Conservation (phyloP, 2,329 filamentous ascomycete genomes). For the Penicillium rolfsii region DNA sequence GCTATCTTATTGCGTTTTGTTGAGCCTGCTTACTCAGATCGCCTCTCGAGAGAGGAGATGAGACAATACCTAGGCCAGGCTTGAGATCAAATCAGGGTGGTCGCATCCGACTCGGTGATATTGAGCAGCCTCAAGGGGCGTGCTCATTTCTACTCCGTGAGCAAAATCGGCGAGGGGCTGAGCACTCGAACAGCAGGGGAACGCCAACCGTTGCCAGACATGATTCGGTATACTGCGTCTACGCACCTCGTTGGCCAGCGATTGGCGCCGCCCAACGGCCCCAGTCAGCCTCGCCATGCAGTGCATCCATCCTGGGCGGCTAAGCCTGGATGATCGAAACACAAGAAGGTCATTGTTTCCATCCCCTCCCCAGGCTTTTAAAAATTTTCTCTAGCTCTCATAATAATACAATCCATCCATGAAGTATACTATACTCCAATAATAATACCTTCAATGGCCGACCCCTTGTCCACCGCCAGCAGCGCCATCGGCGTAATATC, state of each 20-base stretch:
- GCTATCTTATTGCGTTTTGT: neutral
- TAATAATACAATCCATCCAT: neutral
- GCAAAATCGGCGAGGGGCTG: conserved; percentile 18
- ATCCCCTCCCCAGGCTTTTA: neutral
- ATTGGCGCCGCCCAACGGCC: neutral
- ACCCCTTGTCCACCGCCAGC: conserved; percentile 4
- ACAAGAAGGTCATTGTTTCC: neutral
- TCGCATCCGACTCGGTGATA: neutral
- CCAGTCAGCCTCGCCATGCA: neutral
- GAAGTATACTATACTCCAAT: neutral
- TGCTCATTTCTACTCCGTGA: conserved; percentile 23
- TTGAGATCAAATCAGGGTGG: neutral
- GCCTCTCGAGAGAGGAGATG: neutral
- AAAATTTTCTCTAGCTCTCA: neutral
- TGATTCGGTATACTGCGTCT: neutral
- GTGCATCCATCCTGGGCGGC: neutral
- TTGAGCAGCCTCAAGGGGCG: conserved; percentile 11
- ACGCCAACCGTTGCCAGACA: conserved; percentile 11
- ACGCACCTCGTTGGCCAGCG: neutral
- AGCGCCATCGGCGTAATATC: conserved; percentile 4
- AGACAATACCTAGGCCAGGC: neutral
- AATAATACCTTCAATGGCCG: neutral
- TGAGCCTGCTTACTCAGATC: conserved; percentile 1
- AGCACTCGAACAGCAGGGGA: conserved; percentile 19
- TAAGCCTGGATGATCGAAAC: neutral